Percentiles rank a stretch among this genome's conserved stretches.
phyloP scores from a whole-genome alignment of 78 protist genomes.

The Cyanophora paradoxa region DNA sequence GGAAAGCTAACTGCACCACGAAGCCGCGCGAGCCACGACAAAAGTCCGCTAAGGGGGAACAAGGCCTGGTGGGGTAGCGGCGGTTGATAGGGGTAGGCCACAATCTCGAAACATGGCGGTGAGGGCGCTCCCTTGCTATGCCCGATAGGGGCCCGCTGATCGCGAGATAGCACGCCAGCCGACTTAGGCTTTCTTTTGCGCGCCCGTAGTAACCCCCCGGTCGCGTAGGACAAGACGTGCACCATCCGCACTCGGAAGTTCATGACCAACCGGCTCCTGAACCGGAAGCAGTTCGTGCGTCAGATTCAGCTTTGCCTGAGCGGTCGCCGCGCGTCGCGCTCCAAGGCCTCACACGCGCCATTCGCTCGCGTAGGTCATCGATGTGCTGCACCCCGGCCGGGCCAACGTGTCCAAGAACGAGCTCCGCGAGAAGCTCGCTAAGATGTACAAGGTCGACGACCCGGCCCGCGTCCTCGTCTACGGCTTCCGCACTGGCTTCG shows the following conservation, averaged over 20 bases:
- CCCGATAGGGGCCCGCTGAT: no score
- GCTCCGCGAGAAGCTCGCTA: conserved; percentile 76
- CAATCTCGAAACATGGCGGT: no score
- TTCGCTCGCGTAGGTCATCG: conserved; percentile 61
- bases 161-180: no score
- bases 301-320: neutral
- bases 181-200: no score
- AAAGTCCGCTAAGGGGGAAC: no score
- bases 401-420: conserved; percentile 79
- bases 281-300: conserved; percentile 91
- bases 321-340: neutral
- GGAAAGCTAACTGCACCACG: no score
- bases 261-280: conserved; percentile 91
- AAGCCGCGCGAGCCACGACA: no score
- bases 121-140: no score
- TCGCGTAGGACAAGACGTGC: conserved; percentile 38
- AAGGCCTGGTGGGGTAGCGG: no score
- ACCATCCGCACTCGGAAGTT: conserved; percentile 92
- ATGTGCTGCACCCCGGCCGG: conserved; percentile 86
- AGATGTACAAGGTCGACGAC: conserved; percentile 82
- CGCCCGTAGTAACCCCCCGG: no score
- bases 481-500: conserved; percentile 90
- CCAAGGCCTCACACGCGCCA: neutral
- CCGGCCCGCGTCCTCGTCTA: conserved; percentile 63
- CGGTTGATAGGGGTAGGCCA: no score